Evolutionary conservation across 2,329 filamentous ascomycete genomes (phyloP).

Genomic region (Aspergillus ruber): DNA sequence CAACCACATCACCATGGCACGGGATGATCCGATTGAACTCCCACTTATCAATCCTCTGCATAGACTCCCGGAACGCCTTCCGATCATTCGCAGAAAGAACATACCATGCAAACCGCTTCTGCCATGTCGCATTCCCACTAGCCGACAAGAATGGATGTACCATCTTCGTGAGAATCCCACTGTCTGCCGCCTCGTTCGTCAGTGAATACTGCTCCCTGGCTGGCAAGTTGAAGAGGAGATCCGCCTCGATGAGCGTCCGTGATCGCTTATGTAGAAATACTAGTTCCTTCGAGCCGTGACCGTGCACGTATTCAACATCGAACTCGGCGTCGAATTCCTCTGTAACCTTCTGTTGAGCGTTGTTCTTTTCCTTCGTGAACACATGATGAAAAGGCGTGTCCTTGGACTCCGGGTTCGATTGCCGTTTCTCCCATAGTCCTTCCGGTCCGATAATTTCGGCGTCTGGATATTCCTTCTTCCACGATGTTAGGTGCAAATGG

Average conservation of each 20-base stretch:
- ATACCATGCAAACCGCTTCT: slow-evolving; percentile 82
- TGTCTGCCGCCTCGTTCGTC: slow-evolving; percentile 47
- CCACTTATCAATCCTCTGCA: slow-evolving; percentile 67
- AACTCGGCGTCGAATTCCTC: slow-evolving; percentile 83
- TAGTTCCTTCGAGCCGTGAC: slow-evolving; percentile 77
- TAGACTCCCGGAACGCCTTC: slow-evolving; percentile 61
- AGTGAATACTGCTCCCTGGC: slow-evolving; percentile 74
- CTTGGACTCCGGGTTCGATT: slow-evolving; percentile 50
- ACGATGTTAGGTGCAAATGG: slow-evolving; percentile 85
- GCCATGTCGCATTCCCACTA: slow-evolving; percentile 58
- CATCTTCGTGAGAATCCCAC: slow-evolving; percentile 56
- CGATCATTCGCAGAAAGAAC: slow-evolving; percentile 56
- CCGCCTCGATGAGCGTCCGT: slow-evolving; percentile 75
- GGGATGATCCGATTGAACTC: slow-evolving; percentile 80
- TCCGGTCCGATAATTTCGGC: slow-evolving; percentile 78
- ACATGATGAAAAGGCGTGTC: slow-evolving; percentile 61
- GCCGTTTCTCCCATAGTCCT: slow-evolving; percentile 76
- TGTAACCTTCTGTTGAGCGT: slow-evolving; percentile 51
- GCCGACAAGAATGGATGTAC: slow-evolving; percentile 52
- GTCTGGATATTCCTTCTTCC: slow-evolving; percentile 70
- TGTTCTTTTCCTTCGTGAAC: slow-evolving; percentile 51
- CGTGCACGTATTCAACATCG: slow-evolving; percentile 73
- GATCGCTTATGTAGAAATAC: slow-evolving; percentile 80
- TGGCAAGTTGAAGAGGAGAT: slow-evolving; percentile 87
- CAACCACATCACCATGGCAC: slow-evolving; percentile 88